Evolutionary conservation across 768 basidiomycete species (phyloP).

Genomic region (Auricularia auricula-judae): DNA sequence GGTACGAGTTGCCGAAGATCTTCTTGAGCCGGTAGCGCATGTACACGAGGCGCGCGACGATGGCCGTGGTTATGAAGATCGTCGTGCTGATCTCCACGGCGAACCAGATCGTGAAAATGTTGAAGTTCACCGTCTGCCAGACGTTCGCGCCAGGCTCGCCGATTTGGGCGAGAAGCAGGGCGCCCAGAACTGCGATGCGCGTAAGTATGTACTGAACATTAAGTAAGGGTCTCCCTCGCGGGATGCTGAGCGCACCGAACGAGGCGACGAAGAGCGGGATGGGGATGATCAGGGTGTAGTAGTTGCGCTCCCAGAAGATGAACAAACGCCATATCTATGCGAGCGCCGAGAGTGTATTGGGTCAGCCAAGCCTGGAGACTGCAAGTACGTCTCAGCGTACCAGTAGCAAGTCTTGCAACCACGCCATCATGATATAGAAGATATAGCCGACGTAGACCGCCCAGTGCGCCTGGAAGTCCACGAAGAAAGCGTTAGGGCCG

Average conservation of each 20-base stretch:
- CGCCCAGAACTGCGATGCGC: neutral
- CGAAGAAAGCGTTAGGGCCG: neutral
- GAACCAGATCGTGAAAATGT: neutral
- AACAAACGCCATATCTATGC: neutral
- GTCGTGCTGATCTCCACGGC: slow-evolving; percentile 21
- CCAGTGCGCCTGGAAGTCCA: neutral
- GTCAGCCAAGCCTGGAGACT: neutral
- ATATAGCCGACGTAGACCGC: neutral
- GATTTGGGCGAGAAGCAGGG: neutral
- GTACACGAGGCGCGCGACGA: slow-evolving; percentile 19
- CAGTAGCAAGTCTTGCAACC: neutral
- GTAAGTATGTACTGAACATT: too few relatives aligned
- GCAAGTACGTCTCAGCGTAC: neutral
- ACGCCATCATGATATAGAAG: neutral
- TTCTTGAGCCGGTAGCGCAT: slow-evolving; percentile 14
- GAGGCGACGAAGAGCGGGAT: neutral
- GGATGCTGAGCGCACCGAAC: neutral
- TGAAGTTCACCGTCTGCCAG: neutral
- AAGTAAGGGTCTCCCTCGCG: too few relatives aligned
- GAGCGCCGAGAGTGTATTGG: neutral
- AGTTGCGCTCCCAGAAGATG: neutral
- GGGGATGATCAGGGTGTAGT: neutral
- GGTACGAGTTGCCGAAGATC: slow-evolving; percentile 6
- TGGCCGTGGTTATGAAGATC: slow-evolving; percentile 22
- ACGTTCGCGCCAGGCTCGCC: neutral